Evolutionary conservation across 352 stramenopile genomes (phyloP).

Genomic region (Globisporangium paddicum): DNA sequence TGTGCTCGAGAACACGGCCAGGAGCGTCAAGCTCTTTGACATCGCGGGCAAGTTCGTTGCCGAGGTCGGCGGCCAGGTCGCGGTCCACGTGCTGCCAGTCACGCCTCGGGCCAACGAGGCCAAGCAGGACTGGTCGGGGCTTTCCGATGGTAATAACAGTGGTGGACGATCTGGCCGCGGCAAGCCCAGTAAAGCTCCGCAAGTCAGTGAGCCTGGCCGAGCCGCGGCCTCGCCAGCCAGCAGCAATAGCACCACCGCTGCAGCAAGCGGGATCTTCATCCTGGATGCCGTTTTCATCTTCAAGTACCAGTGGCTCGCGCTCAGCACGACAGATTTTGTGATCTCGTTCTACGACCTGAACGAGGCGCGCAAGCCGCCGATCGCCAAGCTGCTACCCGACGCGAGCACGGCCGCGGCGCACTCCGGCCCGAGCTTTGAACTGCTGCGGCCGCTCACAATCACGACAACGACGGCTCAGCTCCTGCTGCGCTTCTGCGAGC

Average conservation of each 20-base stretch:
- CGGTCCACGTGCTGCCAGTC: neutral
- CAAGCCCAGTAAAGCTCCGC: neutral
- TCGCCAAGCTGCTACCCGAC: constrained; percentile 11
- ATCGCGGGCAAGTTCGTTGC: constrained; percentile 42
- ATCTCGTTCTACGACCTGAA: constrained; percentile 83
- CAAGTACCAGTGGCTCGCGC: constrained; percentile 51
- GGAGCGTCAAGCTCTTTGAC: constrained; percentile 68
- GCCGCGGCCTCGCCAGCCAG: neutral
- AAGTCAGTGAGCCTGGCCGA: neutral
- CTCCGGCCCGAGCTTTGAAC: constrained; percentile 24
- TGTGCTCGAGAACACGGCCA: constrained; percentile 59
- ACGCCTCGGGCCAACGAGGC: constrained; percentile 13
- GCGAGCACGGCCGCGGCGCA: constrained; percentile 9
- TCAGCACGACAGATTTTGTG: constrained; percentile 72
- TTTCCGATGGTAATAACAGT: too few relatives aligned
- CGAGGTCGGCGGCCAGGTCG: constrained; percentile 33
- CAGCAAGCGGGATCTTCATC: constrained; percentile 38
- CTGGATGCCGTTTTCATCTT: constrained; percentile 64
- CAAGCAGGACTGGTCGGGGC: neutral
- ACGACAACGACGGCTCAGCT: constrained; percentile 59
- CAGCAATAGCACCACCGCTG: neutral
- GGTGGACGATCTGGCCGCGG: neutral
- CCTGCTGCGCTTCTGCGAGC: constrained; percentile 61
- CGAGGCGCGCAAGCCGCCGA: constrained; percentile 33
- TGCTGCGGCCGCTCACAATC: constrained; percentile 48